Evolutionary conservation across 2,329 filamentous ascomycete genomes (phyloP).

Genomic region (Nemania abortiva): DNA sequence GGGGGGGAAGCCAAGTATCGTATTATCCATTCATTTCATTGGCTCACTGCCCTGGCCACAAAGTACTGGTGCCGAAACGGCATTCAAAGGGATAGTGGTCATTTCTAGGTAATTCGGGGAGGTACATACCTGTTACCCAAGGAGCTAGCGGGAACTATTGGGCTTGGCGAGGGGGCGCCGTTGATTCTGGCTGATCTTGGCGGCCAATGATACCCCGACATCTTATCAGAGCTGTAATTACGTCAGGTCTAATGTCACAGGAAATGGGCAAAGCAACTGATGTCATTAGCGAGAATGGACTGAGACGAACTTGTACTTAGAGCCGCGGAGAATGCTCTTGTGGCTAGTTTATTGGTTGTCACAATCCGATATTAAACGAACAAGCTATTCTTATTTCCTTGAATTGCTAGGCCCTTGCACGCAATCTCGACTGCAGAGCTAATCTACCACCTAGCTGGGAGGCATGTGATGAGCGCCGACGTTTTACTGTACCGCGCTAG

Average conservation of each 20-base stretch:
- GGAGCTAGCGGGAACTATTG: slow-evolving; percentile 5
- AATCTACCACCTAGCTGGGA: background rate
- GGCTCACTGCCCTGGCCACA: no score
- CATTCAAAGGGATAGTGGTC: no score
- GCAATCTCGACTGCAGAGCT: background rate
- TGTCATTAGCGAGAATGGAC: background rate
- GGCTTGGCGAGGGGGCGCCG: slow-evolving; percentile 21
- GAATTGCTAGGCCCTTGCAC: background rate
- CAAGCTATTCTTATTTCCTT: no score
- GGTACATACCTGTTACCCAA: no score
- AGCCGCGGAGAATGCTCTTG: no score
- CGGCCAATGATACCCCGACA: slow-evolving; percentile 27
- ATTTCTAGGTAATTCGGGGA: no score
- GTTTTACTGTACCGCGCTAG: background rate
- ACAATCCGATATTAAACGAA: no score
- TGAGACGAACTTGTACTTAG: background rate
- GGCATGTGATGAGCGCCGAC: background rate
- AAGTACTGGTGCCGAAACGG: no score
- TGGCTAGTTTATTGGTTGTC: no score
- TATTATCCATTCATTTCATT: no score
- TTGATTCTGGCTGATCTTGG: background rate
- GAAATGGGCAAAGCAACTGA: background rate
- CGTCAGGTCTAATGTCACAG: slow-evolving; percentile 36
- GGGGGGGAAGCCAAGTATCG: no score
- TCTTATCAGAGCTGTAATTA: slow-evolving; percentile 38